Evolutionary conservation across 805 yeast species (phyloP).

Genomic region (Ascoidea rubescens): DNA sequence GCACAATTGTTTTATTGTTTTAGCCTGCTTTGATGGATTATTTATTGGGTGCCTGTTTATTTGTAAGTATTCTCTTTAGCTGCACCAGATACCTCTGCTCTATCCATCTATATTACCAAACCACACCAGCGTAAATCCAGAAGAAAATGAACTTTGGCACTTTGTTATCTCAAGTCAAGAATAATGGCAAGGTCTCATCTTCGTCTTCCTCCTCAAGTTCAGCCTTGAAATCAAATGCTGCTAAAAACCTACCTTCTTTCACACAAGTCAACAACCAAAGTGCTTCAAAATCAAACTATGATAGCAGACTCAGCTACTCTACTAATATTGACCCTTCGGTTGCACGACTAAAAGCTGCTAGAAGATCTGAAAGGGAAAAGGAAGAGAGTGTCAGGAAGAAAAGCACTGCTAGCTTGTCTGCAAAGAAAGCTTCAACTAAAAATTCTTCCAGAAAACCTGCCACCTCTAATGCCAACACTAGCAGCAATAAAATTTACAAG

Average conservation of each 20-base stretch:
- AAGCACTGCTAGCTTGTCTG: constrained; percentile 21
- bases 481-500: constrained; percentile 4
- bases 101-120: no score
- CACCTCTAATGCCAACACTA: constrained; percentile 5
- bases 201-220: neutral
- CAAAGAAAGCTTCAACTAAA: constrained; percentile 18
- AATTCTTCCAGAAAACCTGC: neutral
- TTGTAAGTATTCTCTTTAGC: no score
- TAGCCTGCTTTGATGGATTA: no score
- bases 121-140: no score
- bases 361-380: constrained; percentile 39
- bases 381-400: constrained; percentile 22
- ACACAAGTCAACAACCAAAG: neutral
- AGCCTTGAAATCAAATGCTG: neutral
- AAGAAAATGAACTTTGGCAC: neutral
- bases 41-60: no score
- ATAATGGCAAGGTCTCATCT: no score
- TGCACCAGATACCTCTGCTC: no score
- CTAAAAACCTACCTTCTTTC: no score
- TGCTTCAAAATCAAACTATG: neutral
- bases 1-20: no score
- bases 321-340: constrained; percentile 54
- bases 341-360: constrained; percentile 48
- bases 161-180: neutral
- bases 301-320: neutral